Evolutionary conservation across 31 red algal genomes (phyloP).

Genomic region (Odonthalia washingtoniensis): DNA sequence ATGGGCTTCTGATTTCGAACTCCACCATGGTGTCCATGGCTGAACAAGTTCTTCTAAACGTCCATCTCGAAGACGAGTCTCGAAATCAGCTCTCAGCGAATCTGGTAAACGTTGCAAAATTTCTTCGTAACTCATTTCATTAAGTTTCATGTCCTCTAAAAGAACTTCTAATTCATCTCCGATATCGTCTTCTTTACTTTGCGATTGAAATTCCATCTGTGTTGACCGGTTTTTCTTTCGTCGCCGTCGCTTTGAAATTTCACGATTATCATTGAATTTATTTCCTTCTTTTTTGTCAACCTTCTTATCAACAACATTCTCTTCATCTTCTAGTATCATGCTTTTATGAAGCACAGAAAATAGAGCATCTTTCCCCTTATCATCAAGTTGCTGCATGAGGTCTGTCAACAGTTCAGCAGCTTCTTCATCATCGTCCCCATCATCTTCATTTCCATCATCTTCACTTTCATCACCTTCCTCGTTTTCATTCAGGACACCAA

Average conservation of each 20-base stretch:
- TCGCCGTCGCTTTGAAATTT: neutral
- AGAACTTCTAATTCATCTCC: neutral
- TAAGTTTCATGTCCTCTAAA: neutral
- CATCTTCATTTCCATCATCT: too few species aligned
- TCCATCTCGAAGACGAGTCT: neutral
- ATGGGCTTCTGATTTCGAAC: too few species aligned
- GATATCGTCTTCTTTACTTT: neutral
- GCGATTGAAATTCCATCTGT: neutral
- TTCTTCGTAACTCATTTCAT: neutral
- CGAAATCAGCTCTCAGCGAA: neutral
- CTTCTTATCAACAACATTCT: neutral
- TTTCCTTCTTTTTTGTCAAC: too few species aligned
- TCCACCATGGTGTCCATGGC: neutral
- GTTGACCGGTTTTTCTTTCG: neutral
- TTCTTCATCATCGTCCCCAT: too few species aligned
- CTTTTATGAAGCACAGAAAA: neutral
- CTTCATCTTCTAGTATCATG: neutral
- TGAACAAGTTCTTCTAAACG: neutral
- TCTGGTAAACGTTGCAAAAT: neutral
- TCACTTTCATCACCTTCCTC: neutral
- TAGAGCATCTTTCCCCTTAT: neutral
- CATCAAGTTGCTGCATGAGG: neutral
- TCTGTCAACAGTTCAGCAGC: neutral
- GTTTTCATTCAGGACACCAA: too few species aligned
- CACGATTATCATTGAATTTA: too few species aligned